These are phyloP conservation scores for Ascoidea rubescens DNA, from an alignment of 805 yeast genomes.

Conservation along the genomic window DNA sequence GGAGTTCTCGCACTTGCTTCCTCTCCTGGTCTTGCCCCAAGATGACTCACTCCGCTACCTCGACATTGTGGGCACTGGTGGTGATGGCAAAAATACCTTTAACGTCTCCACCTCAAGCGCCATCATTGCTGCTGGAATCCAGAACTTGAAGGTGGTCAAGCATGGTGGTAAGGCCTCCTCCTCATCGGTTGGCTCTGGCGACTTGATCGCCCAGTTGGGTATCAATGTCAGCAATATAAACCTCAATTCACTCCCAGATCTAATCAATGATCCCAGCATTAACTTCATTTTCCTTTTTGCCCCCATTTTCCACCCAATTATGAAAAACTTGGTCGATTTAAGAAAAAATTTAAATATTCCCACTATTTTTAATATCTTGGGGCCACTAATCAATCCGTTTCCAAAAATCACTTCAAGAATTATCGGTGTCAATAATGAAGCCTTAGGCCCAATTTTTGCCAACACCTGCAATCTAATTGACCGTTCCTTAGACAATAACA, in stretches of 20 bases:
- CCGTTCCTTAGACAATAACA: neutral
- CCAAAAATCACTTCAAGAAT: constrained; percentile 63
- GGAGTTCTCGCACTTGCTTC: constrained; percentile 36
- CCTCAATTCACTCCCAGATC: constrained; percentile 39
- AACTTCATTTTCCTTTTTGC: constrained; percentile 68
- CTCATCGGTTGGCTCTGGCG: constrained; percentile 89
- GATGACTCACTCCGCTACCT: constrained; percentile 41
- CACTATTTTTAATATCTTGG: constrained; percentile 84
- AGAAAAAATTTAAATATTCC: constrained; percentile 77
- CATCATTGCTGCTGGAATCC: constrained; percentile 83
- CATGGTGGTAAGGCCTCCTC: constrained; percentile 98
- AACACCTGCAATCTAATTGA: constrained; percentile 61
- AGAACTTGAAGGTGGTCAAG: constrained; percentile 60
- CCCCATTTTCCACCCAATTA: constrained; percentile 87
- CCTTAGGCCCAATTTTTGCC: constrained; percentile 74
- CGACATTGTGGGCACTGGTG: constrained; percentile 98
- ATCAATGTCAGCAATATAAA: constrained; percentile 66
- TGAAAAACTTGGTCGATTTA: constrained; percentile 72
- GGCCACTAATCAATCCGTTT: constrained; percentile 89
- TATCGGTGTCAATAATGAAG: constrained; percentile 77
- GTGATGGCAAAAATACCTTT: constrained; percentile 95
- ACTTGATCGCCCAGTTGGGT: constrained; percentile 67
- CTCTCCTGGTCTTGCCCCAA: constrained; percentile 24
- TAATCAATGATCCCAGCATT: constrained; percentile 20
- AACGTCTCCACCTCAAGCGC: constrained; percentile 94